These are phyloP conservation scores for Penicillium turbatum DNA, from an alignment of 495 filamentous ascomycete genomes.

Conservation along the genomic window DNA sequence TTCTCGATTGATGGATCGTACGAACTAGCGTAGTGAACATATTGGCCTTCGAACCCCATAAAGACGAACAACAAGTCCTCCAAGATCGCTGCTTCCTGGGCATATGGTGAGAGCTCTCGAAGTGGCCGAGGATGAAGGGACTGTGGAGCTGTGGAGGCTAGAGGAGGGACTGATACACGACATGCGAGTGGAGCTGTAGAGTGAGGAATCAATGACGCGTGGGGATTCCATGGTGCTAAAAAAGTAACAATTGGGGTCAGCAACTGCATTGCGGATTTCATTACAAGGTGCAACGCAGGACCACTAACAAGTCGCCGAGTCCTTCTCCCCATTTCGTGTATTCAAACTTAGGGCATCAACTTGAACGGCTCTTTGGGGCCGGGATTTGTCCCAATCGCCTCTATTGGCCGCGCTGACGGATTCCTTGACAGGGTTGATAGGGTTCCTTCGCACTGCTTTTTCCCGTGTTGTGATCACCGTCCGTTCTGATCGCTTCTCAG, in stretches of 20 bases:
- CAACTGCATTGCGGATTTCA: background rate
- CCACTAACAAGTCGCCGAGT: constrained; percentile 33
- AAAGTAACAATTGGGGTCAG: constrained; percentile 17
- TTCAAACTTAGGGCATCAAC: constrained; percentile 42
- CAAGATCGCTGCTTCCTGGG: constrained; percentile 79
- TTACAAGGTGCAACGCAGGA: background rate
- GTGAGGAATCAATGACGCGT: constrained; percentile 74
- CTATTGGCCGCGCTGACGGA: constrained; percentile 40
- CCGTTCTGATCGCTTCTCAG: constrained; percentile 40
- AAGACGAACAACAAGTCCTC: constrained; percentile 92
- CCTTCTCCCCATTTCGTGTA: constrained; percentile 36
- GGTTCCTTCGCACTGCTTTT: constrained; percentile 58
- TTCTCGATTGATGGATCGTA: constrained; percentile 84
- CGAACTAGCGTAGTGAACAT: constrained; percentile 76
- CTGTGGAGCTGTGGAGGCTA: constrained; percentile 67
- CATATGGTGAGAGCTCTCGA: constrained; percentile 65
- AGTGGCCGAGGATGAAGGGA: constrained; percentile 68
- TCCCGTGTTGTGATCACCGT: constrained; percentile 60
- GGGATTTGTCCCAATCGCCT: constrained; percentile 42
- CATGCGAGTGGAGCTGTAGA: constrained; percentile 84
- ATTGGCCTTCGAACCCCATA: constrained; percentile 98
- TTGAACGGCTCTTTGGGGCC: constrained; percentile 33
- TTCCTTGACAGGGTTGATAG: constrained; percentile 65
- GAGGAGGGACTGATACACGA: constrained; percentile 78
- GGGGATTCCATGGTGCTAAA: constrained; percentile 72